A percentile compares a stretch with the other conserved stretches of the same genome.
Evolutionary conservation across 345 rosid species (phyloP).

Genomic region (Raphanus sativus): DNA sequence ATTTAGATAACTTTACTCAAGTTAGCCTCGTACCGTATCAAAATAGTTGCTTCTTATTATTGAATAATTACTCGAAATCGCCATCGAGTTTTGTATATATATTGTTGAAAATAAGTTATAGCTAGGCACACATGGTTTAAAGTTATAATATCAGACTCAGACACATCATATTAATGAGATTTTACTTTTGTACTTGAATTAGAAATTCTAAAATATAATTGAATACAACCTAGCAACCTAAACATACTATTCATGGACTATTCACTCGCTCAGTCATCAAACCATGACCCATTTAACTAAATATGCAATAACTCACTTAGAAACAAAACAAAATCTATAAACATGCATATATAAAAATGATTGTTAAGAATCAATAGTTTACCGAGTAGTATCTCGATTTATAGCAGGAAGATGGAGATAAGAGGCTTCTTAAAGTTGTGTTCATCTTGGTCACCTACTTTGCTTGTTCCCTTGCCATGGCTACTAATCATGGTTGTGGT

Average conservation of each 20-base stretch:
- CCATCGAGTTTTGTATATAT: neutral
- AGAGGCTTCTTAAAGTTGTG: conserved; percentile 19
- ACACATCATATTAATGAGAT: neutral
- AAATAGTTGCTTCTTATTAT: conserved; percentile 3
- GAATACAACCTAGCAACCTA: conserved; percentile 24
- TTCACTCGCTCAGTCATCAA: neutral
- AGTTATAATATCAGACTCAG: conserved; percentile 27
- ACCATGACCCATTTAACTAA: neutral
- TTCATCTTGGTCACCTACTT: conserved; percentile 7
- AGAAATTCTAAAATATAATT: conserved; percentile 20
- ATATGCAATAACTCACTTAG: conserved; percentile 6
- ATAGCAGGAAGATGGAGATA: conserved; percentile 8
- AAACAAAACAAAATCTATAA: neutral
- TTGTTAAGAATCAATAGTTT: neutral
- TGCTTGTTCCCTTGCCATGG: neutral
- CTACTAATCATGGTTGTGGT: neutral
- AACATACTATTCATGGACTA: conserved; percentile 7
- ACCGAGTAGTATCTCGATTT: neutral
- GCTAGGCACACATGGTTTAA: neutral
- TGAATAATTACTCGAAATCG: neutral
- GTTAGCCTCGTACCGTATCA: too few relatives aligned
- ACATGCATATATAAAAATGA: conserved; percentile 13
- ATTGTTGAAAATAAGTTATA: too few relatives aligned
- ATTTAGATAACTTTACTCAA: neutral
- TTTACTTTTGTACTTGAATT: conserved; percentile 4